Conservation (phyloP, 148 eudicot species). For the Heliamphora exappendiculata region DNA sequence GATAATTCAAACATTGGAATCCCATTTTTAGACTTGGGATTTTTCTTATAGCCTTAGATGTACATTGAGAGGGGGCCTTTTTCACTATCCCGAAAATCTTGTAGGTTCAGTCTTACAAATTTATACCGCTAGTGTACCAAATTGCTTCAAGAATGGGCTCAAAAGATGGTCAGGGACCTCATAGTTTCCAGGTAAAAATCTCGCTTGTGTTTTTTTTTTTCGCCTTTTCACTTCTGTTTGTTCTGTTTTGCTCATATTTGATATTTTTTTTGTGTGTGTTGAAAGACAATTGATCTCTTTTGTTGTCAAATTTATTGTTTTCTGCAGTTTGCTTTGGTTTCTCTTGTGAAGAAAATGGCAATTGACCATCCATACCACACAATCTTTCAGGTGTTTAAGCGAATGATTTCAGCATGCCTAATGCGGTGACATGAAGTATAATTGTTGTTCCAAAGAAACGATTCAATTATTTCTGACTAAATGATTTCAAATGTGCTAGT, state of each 20-base stretch:
- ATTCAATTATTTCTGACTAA: background rate
- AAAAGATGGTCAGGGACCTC: constrained; percentile 63
- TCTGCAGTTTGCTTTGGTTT: constrained; percentile 87
- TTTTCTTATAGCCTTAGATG: background rate
- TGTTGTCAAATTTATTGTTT: background rate
- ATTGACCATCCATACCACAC: constrained; percentile 98
- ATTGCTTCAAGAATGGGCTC: constrained; percentile 96
- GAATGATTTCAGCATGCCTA: background rate
- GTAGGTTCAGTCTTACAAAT: constrained; percentile 93
- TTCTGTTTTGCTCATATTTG: too few relatives aligned
- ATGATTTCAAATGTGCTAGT: background rate
- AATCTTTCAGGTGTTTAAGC: constrained; percentile 64
- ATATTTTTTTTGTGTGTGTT: background rate
- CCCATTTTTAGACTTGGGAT: background rate
- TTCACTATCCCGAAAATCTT: constrained; percentile 4
- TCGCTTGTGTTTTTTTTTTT: background rate
- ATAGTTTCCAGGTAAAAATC: constrained; percentile 68
- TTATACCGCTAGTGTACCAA: constrained; percentile 91
- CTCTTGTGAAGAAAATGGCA: constrained; percentile 91
- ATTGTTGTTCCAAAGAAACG: background rate
- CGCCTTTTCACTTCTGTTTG: background rate
- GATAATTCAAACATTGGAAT: background rate
- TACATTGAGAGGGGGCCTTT: background rate
- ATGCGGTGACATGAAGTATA: background rate
- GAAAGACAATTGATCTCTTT: background rate